Conservation (phyloP, 2,329 filamentous ascomycete species). For the Aaosphaeria arxii region DNA sequence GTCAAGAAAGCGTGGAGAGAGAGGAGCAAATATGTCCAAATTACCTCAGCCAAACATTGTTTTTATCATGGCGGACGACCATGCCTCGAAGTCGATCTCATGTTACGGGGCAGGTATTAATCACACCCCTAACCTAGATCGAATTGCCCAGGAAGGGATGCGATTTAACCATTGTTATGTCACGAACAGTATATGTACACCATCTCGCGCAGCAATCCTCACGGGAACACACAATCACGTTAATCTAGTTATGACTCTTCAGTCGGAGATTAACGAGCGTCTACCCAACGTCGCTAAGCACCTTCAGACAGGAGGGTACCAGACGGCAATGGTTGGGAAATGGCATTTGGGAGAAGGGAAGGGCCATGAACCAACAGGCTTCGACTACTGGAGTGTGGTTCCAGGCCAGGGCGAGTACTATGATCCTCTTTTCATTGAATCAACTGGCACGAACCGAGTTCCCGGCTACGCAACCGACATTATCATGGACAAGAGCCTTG, state of each 20-base stretch:
- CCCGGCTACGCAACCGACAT: constrained; percentile 52
- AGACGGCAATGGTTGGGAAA: constrained; percentile 54
- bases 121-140: constrained; percentile 51
- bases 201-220: constrained; percentile 50
- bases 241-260: constrained; percentile 51
- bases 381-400: constrained; percentile 47
- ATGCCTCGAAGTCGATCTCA: constrained; percentile 51
- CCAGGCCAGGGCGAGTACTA: constrained; percentile 54
- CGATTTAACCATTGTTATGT: constrained; percentile 55
- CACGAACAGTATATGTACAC: constrained; percentile 54
- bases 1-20: no score
- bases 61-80: constrained; percentile 57
- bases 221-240: constrained; percentile 54
- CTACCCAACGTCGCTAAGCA: constrained; percentile 53
- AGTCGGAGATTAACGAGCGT: constrained; percentile 49
- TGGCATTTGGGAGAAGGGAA: constrained; percentile 53
- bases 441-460: constrained; percentile 26
- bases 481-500: constrained; percentile 50
- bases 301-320: constrained; percentile 46
- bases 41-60: constrained; percentile 38
- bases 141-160: constrained; percentile 50
- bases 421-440: constrained; percentile 50
- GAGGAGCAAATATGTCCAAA: neutral
- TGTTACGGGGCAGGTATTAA: constrained; percentile 53
- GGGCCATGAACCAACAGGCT: constrained; percentile 47